Base-by-base conservation (phyloP, 805 yeast species). In the Hanseniaspora lindneri region DNA sequence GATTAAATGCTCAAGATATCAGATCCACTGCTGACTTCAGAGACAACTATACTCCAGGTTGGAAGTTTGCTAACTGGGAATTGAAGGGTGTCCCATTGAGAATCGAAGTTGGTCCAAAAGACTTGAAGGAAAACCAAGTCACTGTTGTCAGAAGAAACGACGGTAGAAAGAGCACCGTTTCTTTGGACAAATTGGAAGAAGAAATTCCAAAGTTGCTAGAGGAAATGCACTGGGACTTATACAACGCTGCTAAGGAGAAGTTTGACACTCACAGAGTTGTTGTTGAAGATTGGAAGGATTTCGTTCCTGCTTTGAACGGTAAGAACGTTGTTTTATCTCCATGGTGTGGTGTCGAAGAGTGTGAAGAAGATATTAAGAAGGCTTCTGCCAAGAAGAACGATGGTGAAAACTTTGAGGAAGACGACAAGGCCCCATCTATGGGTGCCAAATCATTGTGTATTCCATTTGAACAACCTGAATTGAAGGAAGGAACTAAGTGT, bases 401-500 rank as follows among this genome's bases (percentile, higher is more conserved):
- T 58, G 83, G 86, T 56, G 89, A 82, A 54, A 94, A 83, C 56
- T 85, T 78, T 57, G 95, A 83, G 65, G 81, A 73, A 42, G 99
- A 92, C 63, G 97, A 92, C 62, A 83, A 84, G 66, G 86, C 98
- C 21, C 99, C 99, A 63, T 79, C 94, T 46, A 92, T 92, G 99
- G 99, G 99, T 63, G 99, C 99, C 56, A 92, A 92, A 73, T 83
- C 95, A 19, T 74, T 92, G 67, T 92, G 99, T 76, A 88, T 88
- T 65, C 98, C 98, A 55, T 80, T 79, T 62, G 83, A 84, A 34
- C 97, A 89, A 72, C 96, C 95, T 52, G 76, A 70, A 59, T 75
- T 89, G 66, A 76, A 76, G 64, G 69, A 65, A 55, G 89, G 81
- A 57, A 84, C 86, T 55, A 81, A 79, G 66, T 94, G 98, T 79